Evolutionary conservation across 2,329 filamentous ascomycete species (phyloP), one percentile per base, ranked within the genome.

Genomic region (Penicillium frequentans): DNA sequence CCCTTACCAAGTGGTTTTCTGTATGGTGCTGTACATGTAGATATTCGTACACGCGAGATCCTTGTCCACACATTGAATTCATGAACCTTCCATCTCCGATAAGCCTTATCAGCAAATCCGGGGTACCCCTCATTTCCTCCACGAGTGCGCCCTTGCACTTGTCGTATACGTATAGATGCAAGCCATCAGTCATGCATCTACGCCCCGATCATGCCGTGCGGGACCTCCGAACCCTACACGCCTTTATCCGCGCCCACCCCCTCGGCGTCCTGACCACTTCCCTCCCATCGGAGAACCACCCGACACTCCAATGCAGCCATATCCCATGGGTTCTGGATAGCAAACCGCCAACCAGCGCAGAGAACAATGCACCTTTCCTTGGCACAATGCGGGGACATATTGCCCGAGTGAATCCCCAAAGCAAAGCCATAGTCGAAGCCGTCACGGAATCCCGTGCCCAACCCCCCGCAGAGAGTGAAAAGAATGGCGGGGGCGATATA

Each of bases 221-320:
- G 10, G 56, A 64, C 33, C 53, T 62, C 29, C 59, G 59, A 29
- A 61, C 63, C 14, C 61, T 66, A 0, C 59, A 64, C 21, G 31
- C 50, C 3, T 66, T 66, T 48, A 65, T 66, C n/a, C 46, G 50
- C 23, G 42, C 56, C 43, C 55, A 65, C 16, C 63, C 63, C 5
- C 57, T 66, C 14, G 64, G 64, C 7, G 35, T 64, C 4, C 42
- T 66, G 8, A 66, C 59, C 7, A 64, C 64, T 7, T 60, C 59
- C 5, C 49, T 66, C 1, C 59, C 61, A 5, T 65, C 56, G 10
- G 11, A 43, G 1, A 54, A 57, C 14, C 57, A 59, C 48, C 61
- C 55, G 5, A 59, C 57, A 0, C 49, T 65, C 3, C 64, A 64
- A 51, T 63, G 58, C 53, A 65, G 56, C 39, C 64, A 65, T 46